Base-by-base conservation (phyloP, 1,139 yeast genomes). In the Taiozyma onychis region DNA sequence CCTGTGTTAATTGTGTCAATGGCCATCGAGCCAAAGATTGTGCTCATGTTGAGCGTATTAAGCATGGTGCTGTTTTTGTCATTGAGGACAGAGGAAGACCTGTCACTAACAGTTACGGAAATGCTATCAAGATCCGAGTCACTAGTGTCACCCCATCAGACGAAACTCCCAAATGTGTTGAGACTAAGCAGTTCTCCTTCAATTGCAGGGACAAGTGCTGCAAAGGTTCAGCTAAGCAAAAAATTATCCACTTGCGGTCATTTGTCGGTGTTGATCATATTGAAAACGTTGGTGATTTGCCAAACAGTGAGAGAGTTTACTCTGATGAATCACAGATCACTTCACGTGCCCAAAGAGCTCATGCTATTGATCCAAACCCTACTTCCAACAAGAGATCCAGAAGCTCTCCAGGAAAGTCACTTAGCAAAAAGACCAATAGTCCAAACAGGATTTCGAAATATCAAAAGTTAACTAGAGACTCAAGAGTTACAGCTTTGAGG, bases 1-100 rank as follows among this genome's bases (percentile, higher is more conserved):
- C 51, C 4, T 53, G 56, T 45, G 43, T 45, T 3, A 41, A 27
- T 6, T 53, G 56, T 39, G 39, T 48, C 27, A 34, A 39, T 6
- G 54, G 56, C 3, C 56, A 53, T 22, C 32, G 56, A 22, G 34
- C 52, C 8, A 35, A 32, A 22, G 41, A 37, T 4, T 53, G 56
- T 42, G 18, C 21, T 6, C 56, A 53, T 37, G 27, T 44, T 13
- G 34, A 41, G 1, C 35, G 44, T 10, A 42, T 48, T 6, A 7
- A 21, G 10, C 10, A 11, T 7, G 43, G 43, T 24, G 10, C 28
- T 14, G 28, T 52, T 16, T 45, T 47, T n/a, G 32, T 47, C 8
- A 26, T 53, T n/a, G 44, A 48, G 11, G 51, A 46, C 16, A 30
- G 54, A 26, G 55, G 55, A 2, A 49, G 51, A 27, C 51, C 47